Evolutionary conservation across 148 eudicot genomes (phyloP).

Genomic region (Nepenthes mirabilis): DNA sequence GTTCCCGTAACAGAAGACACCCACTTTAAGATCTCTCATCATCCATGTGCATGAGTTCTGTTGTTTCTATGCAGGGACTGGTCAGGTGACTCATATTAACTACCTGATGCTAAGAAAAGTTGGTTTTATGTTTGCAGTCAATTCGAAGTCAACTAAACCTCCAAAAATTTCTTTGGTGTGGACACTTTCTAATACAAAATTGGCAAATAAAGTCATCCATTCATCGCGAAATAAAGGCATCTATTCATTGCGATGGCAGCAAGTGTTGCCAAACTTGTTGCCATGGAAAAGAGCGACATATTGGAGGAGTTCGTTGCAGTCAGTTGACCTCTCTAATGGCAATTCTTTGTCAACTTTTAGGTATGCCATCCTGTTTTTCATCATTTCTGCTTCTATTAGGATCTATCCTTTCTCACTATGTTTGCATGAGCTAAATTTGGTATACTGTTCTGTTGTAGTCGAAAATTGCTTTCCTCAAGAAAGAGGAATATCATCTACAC

Average conservation of each 20-base stretch:
- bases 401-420: constrained; percentile 4
- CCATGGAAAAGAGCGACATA: constrained; percentile 83
- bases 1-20: too few species aligned
- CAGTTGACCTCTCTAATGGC: constrained; percentile 17
- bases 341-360: constrained; percentile 27
- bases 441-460: constrained; percentile 29
- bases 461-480: constrained; percentile 58
- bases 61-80: too few species aligned
- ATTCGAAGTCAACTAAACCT: constrained; percentile 27
- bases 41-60: too few species aligned
- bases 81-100: background rate
- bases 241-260: constrained; percentile 26
- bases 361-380: constrained; percentile 16
- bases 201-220: too few species aligned
- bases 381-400: constrained; percentile 1
- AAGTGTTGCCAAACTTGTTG: constrained; percentile 45
- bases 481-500: constrained; percentile 65
- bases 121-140: constrained; percentile 16
- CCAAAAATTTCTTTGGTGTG: constrained; percentile 58
- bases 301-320: constrained; percentile 40
- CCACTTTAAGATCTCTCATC: too few species aligned
- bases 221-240: constrained; percentile 29
- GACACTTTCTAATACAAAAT: constrained; percentile 43
- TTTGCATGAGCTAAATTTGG: constrained; percentile 9
- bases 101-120: background rate